A percentile compares a stretch with the other conserved stretches of the same genome.
phyloP scores from a whole-genome alignment of 2,329 filamentous ascomycete species.

The Colletotrichum limetticola region DNA sequence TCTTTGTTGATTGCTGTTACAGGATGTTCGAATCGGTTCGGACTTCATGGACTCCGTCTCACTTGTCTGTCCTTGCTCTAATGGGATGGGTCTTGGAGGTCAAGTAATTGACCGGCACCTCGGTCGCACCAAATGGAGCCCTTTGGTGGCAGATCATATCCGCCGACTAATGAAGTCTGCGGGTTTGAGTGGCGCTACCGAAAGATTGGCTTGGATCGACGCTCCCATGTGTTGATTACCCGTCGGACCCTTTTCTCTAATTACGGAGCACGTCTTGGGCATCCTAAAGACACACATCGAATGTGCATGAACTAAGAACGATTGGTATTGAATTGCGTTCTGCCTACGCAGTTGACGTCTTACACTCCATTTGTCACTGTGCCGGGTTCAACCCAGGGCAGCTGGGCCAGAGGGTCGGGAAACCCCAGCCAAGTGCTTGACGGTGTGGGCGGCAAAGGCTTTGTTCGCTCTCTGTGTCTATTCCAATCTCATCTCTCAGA shows the following conservation, averaged over 20 bases:
- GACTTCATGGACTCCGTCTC: background rate
- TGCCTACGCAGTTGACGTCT: background rate
- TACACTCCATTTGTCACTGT: background rate
- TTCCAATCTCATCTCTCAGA: background rate
- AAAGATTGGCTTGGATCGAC: conserved; percentile 30
- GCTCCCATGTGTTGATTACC: conserved; percentile 23
- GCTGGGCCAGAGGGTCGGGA: background rate
- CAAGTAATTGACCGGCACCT: background rate
- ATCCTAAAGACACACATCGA: background rate
- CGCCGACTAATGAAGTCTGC: conserved; percentile 7
- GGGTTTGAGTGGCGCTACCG: conserved; percentile 26
- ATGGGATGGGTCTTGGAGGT: background rate
- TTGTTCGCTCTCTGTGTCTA: background rate
- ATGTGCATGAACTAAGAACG: background rate
- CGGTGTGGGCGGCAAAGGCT: background rate
- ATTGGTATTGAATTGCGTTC: background rate
- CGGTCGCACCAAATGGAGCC: background rate
- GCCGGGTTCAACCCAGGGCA: background rate
- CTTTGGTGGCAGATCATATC: conserved; percentile 22
- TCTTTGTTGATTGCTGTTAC: background rate
- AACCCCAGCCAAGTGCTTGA: conserved; percentile 6
- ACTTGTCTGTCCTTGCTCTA: background rate
- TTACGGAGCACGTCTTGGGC: conserved; percentile 28
- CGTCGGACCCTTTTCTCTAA: conserved; percentile 23
- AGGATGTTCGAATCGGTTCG: background rate